A percentile compares a stretch with the other conserved stretches of the same genome.
These are phyloP conservation scores for Ceratocystis lukuohia DNA, from an alignment of 2,329 filamentous ascomycete genomes.

Conservation along the genomic window DNA sequence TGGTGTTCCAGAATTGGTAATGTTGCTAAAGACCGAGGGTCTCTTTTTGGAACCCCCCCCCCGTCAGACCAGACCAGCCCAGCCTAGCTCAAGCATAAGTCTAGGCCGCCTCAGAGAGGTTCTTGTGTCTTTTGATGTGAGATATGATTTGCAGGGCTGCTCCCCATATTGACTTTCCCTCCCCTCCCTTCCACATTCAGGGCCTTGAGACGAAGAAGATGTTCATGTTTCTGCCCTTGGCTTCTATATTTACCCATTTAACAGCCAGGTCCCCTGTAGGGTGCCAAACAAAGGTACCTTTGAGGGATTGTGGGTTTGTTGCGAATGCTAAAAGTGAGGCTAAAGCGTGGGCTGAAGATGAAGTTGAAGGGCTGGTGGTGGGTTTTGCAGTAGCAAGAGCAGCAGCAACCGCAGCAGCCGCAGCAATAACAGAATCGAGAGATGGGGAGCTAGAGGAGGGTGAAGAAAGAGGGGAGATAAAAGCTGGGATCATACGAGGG, in stretches of 20 bases:
- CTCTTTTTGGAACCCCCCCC: background rate
- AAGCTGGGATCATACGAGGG: background rate
- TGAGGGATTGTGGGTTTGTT: no score
- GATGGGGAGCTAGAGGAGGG: background rate
- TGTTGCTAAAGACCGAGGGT: background rate
- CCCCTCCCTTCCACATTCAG: background rate
- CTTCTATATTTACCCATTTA: background rate
- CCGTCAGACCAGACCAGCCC: no score
- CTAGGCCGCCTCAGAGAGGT: background rate
- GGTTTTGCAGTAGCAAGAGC: background rate
- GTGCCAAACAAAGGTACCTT: slow-evolving; percentile 2
- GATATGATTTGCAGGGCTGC: background rate
- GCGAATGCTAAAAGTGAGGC: background rate
- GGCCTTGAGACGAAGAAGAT: no score
- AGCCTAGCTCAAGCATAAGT: no score
- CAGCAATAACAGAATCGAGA: background rate
- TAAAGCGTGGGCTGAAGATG: background rate
- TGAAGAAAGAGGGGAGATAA: background rate
- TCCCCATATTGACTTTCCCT: background rate
- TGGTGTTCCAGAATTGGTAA: background rate
- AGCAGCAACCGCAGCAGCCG: no score
- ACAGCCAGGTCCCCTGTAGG: background rate
- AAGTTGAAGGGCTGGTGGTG: background rate
- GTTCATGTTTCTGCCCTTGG: background rate
- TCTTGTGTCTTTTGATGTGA: background rate